Evolutionary conservation across 257 asterid genomes (phyloP).

Genomic region (Cordia subcordata): DNA sequence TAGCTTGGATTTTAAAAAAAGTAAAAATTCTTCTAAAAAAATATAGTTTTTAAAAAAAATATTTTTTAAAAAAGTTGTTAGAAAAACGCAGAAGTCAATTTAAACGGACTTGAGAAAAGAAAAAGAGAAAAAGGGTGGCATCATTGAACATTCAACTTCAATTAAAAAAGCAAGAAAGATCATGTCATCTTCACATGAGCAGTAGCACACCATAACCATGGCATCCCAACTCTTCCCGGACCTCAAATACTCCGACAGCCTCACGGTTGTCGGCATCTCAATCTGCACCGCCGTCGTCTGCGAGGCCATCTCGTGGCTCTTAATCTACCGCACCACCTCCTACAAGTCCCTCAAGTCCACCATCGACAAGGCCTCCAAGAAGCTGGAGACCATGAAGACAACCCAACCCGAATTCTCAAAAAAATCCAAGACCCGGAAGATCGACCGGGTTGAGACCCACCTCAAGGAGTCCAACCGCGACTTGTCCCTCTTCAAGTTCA

Average conservation of each 20-base stretch:
- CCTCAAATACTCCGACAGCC: slow-evolving; percentile 60
- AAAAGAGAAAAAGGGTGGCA: too few species aligned
- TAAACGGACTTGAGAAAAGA: too few species aligned
- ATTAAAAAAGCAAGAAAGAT: too few species aligned
- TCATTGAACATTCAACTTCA: too few species aligned
- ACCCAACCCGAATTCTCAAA: slow-evolving; percentile 32
- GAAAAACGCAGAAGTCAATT: too few species aligned
- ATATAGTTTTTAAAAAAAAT: too few species aligned
- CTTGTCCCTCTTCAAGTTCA: slow-evolving; percentile 79
- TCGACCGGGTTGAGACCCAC: slow-evolving; percentile 86
- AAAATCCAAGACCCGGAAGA: slow-evolving; percentile 71
- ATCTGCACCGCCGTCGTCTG: slow-evolving; percentile 76
- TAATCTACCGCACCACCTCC: slow-evolving; percentile 86
- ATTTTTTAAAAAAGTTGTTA: too few species aligned
- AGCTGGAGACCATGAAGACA: slow-evolving; percentile 85
- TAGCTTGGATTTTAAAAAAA: too few species aligned
- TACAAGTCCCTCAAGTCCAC: slow-evolving; percentile 90
- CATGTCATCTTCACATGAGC: too few species aligned
- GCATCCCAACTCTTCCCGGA: slow-evolving; percentile 48
- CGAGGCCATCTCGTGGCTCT: slow-evolving; percentile 87
- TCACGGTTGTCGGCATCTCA: slow-evolving; percentile 70
- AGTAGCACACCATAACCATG: slow-evolving; percentile 34
- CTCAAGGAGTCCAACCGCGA: slow-evolving; percentile 90
- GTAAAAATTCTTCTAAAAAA: too few species aligned
- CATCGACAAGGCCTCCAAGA: slow-evolving; percentile 92